phyloP scores from a whole-genome alignment of 768 basidiomycete species.

The Phlebiopsis flavidoalba region DNA sequence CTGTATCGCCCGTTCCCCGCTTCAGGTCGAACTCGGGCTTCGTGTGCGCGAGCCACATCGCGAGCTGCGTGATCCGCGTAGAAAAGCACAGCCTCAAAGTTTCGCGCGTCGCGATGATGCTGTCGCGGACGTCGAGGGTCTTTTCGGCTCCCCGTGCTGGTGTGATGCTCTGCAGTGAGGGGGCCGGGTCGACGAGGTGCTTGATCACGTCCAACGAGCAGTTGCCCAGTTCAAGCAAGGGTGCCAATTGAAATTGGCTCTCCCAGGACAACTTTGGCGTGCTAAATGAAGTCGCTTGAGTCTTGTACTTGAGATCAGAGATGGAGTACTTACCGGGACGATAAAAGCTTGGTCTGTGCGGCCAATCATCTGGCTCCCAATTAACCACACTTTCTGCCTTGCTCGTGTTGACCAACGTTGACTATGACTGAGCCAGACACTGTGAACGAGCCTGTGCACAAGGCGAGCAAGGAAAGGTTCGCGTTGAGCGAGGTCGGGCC shows the following conservation, averaged over 20 bases:
- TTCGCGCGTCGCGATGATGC: slow-evolving; percentile 53
- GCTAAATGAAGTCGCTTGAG: slow-evolving; percentile 38
- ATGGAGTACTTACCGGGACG: slow-evolving; percentile 55
- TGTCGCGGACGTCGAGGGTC: slow-evolving; percentile 48
- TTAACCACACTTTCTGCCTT: slow-evolving; percentile 63
- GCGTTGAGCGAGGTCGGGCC: slow-evolving; percentile 60
- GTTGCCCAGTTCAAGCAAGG: slow-evolving; percentile 77
- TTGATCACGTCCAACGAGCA: slow-evolving; percentile 70
- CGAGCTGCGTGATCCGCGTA: slow-evolving; percentile 76
- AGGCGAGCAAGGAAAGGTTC: slow-evolving; percentile 69
- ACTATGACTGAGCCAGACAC: slow-evolving; percentile 66
- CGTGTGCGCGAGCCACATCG: slow-evolving; percentile 71
- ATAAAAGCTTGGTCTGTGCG: slow-evolving; percentile 60
- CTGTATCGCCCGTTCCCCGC: slow-evolving; percentile 17
- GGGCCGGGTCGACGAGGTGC: slow-evolving; percentile 55
- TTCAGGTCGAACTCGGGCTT: slow-evolving; percentile 61
- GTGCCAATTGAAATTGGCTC: slow-evolving; percentile 86
- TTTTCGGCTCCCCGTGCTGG: slow-evolving; percentile 35
- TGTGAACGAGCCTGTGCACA: slow-evolving; percentile 64
- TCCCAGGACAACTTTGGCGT: slow-evolving; percentile 77
- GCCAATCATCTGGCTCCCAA: slow-evolving; percentile 70
- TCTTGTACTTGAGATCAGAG: neutral
- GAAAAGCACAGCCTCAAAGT: slow-evolving; percentile 61
- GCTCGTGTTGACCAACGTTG: slow-evolving; percentile 66
- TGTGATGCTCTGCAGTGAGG: slow-evolving; percentile 45